Evolutionary conservation across 805 yeast genomes (phyloP), one percentile per base, ranked within the genome.

Genomic region (Geotrichum ghanense): DNA sequence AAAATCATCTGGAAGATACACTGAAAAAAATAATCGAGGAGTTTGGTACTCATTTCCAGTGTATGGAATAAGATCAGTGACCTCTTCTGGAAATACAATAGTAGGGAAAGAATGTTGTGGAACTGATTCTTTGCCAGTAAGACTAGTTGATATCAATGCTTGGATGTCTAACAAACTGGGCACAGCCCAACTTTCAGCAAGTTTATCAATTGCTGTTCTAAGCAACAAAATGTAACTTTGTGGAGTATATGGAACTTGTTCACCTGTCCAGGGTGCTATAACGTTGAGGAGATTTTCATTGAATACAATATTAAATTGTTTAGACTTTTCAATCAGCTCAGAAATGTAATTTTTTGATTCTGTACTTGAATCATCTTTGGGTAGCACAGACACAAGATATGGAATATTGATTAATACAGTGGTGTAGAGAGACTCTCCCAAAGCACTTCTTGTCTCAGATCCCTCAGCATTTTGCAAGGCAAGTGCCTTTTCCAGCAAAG

Each of bases 381-480:
- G 16, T 6, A 31, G 6, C 77, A 63, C 58, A 76, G 41, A 47
- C 25, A 53, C 48, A 23, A 49, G 53, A 14, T 45, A 84, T 9
- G 95, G 95, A 27, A 83, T 56, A 10, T 84, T 71, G 16, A 80
- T 59, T 45, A 82, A 62, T 1, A 78, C 75, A 53, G 76, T 76
- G 53, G 77, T 79, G 58, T 66, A 84, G 16, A 87, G 62, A 43
- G 81, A 78, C 59, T 85, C 87, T 3, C 84, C 85, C 42, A 81
- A 62, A 1, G 82, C 76, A 44, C 66, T 70, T 61, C 88, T 72
- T 19, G 49, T 50, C 23, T 60, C 60, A 34, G 60, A 50, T 26
- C 62, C 41, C 10, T 17, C 40, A 3, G 50, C 51, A 3, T 59
- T 51, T 58, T 81, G 85, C 48, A 83, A 64, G 1, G 73, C 78